These are phyloP conservation scores for Penicillium atrosanguineum DNA, from an alignment of 495 filamentous ascomycete species.

Conservation along the genomic window DNA sequence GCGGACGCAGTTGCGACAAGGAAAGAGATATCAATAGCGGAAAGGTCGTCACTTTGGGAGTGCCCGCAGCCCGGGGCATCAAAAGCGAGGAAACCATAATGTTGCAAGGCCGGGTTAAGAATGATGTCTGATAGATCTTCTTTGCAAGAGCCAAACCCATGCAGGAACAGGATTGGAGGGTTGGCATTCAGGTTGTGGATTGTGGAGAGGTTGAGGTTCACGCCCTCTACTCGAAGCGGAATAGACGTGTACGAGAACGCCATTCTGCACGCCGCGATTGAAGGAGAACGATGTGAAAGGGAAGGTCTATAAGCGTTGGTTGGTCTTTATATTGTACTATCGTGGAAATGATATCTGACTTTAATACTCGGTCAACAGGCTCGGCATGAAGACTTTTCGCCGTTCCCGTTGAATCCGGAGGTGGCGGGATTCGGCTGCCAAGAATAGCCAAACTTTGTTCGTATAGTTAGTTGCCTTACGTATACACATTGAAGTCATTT, in stretches of 20 bases:
- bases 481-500: too few relatives aligned
- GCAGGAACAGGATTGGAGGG: constrained; percentile 26
- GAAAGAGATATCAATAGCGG: constrained; percentile 27
- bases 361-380: too few relatives aligned
- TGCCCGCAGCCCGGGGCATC: constrained; percentile 31
- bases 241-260: constrained; percentile 11
- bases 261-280: constrained; percentile 3
- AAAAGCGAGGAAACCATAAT: constrained; percentile 25
- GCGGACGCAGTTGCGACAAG: constrained; percentile 25
- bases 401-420: too few relatives aligned
- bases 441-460: too few relatives aligned
- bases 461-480: too few relatives aligned
- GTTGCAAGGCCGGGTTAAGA: constrained; percentile 13
- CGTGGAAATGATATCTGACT: too few relatives aligned
- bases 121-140: constrained; percentile 28
- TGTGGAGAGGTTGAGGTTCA: constrained; percentile 22
- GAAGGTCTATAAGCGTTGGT: background rate
- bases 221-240: constrained; percentile 16
- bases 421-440: too few relatives aligned
- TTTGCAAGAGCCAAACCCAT: constrained; percentile 34
- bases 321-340: too few relatives aligned
- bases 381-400: too few relatives aligned
- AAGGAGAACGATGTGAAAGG: background rate
- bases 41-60: constrained; percentile 16
- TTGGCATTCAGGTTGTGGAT: constrained; percentile 14